Evolutionary conservation across 441 rosid genomes (phyloP), one percentile per base, ranked within the genome.

Genomic region (Eruca vesicaria): DNA sequence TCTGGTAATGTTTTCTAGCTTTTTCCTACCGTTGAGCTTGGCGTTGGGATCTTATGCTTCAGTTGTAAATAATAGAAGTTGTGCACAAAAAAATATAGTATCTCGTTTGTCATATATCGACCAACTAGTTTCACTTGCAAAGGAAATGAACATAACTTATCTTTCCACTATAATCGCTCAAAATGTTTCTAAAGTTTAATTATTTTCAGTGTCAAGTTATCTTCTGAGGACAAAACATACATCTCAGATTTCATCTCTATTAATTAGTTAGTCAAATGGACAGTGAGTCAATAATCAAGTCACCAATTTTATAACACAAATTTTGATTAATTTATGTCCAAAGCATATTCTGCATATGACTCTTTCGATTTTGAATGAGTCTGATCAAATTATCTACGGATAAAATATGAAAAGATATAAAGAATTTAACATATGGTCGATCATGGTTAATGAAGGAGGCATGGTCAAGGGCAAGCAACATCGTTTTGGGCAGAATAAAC

Each of bases 401-500:
- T 66, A 45, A 23, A 66, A 16, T 3, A 45, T 5, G 10, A 73
- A n/a, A 23, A 41, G 7, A 41, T 14, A 4, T 5, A 41, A 41
- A 57, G 35, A 58, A 52, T 71, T n/a, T 38, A 57, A 57, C 43
- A 41, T 56, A 35, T 57, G 36, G 35, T 19, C 21, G 66, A 56
- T 33, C 58, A 66, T 66, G 60, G 71, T 50, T 12, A 48, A 29
- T 7, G 60, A 50, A 63, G 11, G 66, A 35, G 29, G 50, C 31
- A 63, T 66, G 50, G 32, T 75, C 63, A 75, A 28, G 74, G 74
- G 50, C 70, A 69, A 38, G 43, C 12, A 63, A 76, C 79, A 75
- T 48, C 12, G 9, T 35, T 35, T 11, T 75, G 56, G 18, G 78
- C 18, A 48, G 62, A 69, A 62, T 68, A 62, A 38, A 36, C 64